Evolutionary conservation across 1,139 yeast genomes (phyloP).

Genomic region (Suhomyces panamericanus): DNA sequence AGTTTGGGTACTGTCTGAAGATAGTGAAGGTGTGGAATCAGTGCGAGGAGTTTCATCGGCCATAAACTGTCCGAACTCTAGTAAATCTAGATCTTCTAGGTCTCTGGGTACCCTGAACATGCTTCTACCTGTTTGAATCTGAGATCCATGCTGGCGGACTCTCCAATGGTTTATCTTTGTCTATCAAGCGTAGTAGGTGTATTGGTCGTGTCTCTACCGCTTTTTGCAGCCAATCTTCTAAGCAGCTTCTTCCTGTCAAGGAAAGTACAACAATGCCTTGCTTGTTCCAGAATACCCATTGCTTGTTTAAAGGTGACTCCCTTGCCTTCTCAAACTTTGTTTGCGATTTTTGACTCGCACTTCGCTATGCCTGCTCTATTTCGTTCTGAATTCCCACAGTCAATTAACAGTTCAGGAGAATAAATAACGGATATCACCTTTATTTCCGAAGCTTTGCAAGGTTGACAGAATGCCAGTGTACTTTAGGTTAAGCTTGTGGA

Average conservation of each 20-base stretch:
- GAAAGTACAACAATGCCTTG: background rate
- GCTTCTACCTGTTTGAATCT: background rate
- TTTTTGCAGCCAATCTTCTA: slow-evolving; percentile 6
- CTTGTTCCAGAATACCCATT: no score
- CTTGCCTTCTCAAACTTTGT: no score
- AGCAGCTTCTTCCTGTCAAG: background rate
- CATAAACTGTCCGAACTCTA: background rate
- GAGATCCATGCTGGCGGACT: background rate
- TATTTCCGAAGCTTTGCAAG: no score
- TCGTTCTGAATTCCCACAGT: no score
- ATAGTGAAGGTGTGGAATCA: background rate
- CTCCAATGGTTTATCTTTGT: background rate
- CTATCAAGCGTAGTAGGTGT: background rate
- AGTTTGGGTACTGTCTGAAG: background rate
- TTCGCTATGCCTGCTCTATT: no score
- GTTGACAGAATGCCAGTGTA: no score
- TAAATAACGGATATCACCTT: no score
- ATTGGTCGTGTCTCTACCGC: slow-evolving; percentile 2
- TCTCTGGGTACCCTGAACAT: background rate
- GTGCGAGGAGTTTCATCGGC: background rate
- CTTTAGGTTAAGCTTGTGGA: no score
- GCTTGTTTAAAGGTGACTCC: no score
- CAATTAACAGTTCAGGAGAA: no score
- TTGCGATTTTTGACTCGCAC: no score
- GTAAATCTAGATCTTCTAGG: background rate